Evolutionary conservation across 2,329 filamentous ascomycete genomes (phyloP).

Genomic region (Botrytis fabae): DNA sequence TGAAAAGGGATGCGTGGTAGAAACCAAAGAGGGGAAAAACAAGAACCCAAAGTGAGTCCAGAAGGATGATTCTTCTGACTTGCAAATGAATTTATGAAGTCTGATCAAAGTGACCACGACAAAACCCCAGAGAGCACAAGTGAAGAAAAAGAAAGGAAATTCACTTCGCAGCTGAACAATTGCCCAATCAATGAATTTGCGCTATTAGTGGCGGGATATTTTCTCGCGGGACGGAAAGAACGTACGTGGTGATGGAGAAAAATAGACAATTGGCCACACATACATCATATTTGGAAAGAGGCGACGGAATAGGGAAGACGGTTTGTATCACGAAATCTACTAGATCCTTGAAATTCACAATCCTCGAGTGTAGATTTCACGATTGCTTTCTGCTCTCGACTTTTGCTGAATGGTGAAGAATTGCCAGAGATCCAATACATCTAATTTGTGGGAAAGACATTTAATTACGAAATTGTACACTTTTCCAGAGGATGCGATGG

Average conservation of each 20-base stretch:
- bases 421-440: background rate
- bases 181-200: background rate
- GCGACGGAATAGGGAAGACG: background rate
- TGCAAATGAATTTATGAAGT: background rate
- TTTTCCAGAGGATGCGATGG: background rate
- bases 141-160: background rate
- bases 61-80: too few relatives aligned
- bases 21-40: background rate
- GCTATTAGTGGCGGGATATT: background rate
- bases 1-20: background rate
- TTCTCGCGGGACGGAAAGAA: background rate
- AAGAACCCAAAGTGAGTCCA: too few relatives aligned
- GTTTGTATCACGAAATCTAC: background rate
- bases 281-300: background rate
- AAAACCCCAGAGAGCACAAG: too few relatives aligned
- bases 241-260: background rate
- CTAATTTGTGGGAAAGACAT: conserved; percentile 8
- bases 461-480: background rate
- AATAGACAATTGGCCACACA: background rate
- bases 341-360: background rate
- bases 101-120: background rate
- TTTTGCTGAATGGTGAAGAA: background rate
- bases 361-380: background rate
- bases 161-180: background rate
- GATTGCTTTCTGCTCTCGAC: background rate